Conservation (phyloP, 2,329 filamentous ascomycete species). For the Thermothelomyces thermophilus region DNA sequence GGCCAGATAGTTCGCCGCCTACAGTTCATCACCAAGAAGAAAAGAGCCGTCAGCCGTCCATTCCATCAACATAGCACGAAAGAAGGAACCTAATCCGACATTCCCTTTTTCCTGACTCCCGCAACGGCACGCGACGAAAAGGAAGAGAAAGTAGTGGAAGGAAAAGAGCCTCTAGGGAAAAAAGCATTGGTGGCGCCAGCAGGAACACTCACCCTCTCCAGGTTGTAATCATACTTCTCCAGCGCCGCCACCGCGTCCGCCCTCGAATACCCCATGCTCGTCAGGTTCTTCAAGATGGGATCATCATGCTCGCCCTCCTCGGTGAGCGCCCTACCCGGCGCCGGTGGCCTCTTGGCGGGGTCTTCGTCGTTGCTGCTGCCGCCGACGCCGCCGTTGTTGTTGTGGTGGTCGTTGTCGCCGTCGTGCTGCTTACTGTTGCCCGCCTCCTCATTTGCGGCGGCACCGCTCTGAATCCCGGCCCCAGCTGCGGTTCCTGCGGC, state of each 20-base stretch:
- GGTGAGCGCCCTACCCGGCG: constrained; percentile 59
- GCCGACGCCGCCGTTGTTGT: neutral
- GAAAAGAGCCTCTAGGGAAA: neutral
- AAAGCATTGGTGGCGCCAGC: neutral
- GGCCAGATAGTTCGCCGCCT: constrained; percentile 52
- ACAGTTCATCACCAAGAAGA: constrained; percentile 3
- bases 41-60: constrained; percentile 13
- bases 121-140: neutral
- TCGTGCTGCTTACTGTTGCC: neutral
- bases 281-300: constrained; percentile 82
- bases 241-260: constrained; percentile 68
- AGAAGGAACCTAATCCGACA: neutral
- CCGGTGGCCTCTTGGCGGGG: constrained; percentile 15
- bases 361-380: neutral
- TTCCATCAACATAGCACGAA: constrained; percentile 1
- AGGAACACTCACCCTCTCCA: constrained; percentile 69
- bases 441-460: neutral
- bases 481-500: constrained; percentile 4
- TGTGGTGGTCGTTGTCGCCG: neutral
- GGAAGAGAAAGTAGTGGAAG: neutral
- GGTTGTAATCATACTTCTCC: constrained; percentile 93
- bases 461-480: no score
- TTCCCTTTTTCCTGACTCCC: neutral
- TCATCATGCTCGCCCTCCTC: constrained; percentile 79
- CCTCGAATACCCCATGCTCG: constrained; percentile 79